Base-by-base conservation (phyloP, 1,284 basidiomycete genomes). In the Pulchroboletus neoregius region DNA sequence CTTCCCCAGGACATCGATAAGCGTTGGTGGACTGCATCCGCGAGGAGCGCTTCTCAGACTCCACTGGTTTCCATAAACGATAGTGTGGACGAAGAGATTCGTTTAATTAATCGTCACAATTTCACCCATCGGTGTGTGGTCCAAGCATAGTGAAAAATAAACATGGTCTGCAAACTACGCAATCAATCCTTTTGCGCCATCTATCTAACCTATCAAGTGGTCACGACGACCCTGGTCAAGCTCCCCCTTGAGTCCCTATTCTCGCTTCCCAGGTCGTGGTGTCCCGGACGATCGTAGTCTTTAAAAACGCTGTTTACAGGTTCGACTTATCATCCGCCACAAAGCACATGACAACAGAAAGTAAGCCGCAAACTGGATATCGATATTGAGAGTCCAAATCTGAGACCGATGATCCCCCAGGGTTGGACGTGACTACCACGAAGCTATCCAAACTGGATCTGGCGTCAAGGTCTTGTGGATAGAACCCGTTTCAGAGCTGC, bases 361-460 rank as follows among this genome's bases (percentile, higher is more conserved):
- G 55, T 39, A 27, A 48, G 44, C 49, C 50, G 40, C 43, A 63
- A 20, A 4, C n/a, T n/a, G n/a, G n/a, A 65, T 58, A 46, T 46
- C 46, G 61, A 49, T 12, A 55, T 58, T 48, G 49, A 42, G 43
- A 15, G 11, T 33, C 22, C 20, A 39, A 44, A 45, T 22, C n/a
- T n/a, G n/a, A n/a, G n/a, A n/a, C n/a, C 22, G 16, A 42, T 32
- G 22, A 31, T 45, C 16, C 27, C 30, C 24, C 31, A 38, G 46
- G 39, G 38, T 34, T n/a, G 22, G 44, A 32, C 10, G 15, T 20
- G 41, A 32, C 36, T 33, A 51, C 34, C 40, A 45, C 16, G 30
- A 50, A 36, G 24, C 5, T 22, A 49, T 51, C 39, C 38, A 48
- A 32, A 41, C 23, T 31, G 15, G 39, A 30, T 39, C 42, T 33